Base-by-base conservation (phyloP, 1,284 basidiomycete species). In the Moesziomyces antarcticus region DNA sequence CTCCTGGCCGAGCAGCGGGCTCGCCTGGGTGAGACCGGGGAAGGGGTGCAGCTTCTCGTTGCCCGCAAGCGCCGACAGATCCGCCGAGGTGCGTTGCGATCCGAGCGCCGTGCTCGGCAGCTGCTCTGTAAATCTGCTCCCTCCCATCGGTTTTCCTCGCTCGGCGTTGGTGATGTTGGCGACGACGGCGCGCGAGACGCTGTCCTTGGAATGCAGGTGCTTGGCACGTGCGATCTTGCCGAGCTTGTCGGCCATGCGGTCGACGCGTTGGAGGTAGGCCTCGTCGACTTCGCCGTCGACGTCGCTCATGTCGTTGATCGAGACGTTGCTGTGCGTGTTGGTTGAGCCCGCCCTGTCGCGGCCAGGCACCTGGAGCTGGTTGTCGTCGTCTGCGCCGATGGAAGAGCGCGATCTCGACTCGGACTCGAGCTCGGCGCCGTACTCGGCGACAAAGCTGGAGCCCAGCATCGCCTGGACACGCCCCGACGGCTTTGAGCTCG, bases 1-100 rank as follows among this genome's bases (percentile, higher is more conserved):
- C 0, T 67, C 59, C 41, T 73, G 70, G 21, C 43, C 59, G 30
- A 58, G 70, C 50, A 62, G 43, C 3, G 56, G 60, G 41, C 63
- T 73, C 0, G 50, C 35, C 25, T 64, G 61, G 6, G 61, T 24
- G 5, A 80, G 50, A 13, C 71, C 78, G 1, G 77, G 78, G 46
- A 78, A 80, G 4, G 76, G 77, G 33, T 62, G 54, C 35, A 80
- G 56, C 65, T 78, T 78, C 44, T 71, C 68, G 50, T 78, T 77
- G 5, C 56, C 52, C 1, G 37, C 48, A 43, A 73, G 37, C 10
- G 59, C 55, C 11, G 52, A 51, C 3, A 58, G 48, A 21, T 69
- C 66, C 5, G 55, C 59, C n/a, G 66, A 69, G 24, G 66, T 56
- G 44, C 56, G 51, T 30, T 69, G 59, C 30, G 66, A 58, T 20